Conservation (phyloP, 2,329 filamentous ascomycete species). For the Exophiala mesophila region DNA sequence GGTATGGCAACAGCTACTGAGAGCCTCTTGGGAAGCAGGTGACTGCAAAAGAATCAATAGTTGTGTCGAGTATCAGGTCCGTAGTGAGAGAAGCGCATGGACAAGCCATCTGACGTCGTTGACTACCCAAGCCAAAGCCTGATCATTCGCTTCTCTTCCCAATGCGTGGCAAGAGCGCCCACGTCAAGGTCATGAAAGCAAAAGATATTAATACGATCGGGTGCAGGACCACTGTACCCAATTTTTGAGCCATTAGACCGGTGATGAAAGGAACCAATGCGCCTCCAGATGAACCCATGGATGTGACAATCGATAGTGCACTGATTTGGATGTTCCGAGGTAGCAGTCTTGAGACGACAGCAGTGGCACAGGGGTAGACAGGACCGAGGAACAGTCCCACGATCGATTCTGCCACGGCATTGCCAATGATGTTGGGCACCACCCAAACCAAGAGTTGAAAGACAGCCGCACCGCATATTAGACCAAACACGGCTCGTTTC, state of each 20-base stretch:
- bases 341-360: conserved; percentile 31
- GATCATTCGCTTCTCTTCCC: conserved; percentile 46
- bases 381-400: conserved; percentile 73
- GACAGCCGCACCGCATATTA: conserved; percentile 57
- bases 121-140: no score
- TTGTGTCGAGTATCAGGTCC: no score
- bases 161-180: conserved; percentile 48
- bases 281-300: conserved; percentile 40
- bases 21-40: no score
- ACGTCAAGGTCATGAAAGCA: conserved; percentile 50
- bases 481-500: conserved; percentile 60
- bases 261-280: conserved; percentile 45
- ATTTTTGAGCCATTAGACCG: conserved; percentile 43
- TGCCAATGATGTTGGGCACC: conserved; percentile 34
- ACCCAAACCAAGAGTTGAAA: conserved; percentile 27
- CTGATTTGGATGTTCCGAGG: conserved; percentile 37
- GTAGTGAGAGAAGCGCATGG: conserved; percentile 5
- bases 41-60: no score
- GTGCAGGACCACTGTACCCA: conserved; percentile 47
- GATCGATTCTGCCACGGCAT: conserved; percentile 59
- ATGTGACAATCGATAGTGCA: conserved; percentile 36
- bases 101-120: no score
- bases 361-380: conserved; percentile 62
- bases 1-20: conserved; percentile 30
- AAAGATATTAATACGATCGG: conserved; percentile 54